These are phyloP conservation scores for Ophiosphaerella narmari DNA, from an alignment of 2,329 filamentous ascomycete species.

Conservation along the genomic window DNA sequence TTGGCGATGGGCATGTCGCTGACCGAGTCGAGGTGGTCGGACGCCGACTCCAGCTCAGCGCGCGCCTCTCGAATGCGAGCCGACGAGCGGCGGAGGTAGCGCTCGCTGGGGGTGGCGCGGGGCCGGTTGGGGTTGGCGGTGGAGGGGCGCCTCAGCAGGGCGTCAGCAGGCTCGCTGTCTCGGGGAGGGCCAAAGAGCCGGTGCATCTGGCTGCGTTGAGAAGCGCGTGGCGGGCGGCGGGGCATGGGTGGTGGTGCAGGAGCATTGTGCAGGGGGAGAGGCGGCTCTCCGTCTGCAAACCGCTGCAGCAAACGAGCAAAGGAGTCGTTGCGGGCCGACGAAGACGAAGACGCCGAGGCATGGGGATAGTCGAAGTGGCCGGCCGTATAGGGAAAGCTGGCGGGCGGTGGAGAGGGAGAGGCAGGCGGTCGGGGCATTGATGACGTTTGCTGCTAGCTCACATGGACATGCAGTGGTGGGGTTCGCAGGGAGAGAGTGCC, in stretches of 20 bases:
- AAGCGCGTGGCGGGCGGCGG: slow-evolving; percentile 10
- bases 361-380: slow-evolving; percentile 54
- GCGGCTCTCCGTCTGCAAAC: slow-evolving; percentile 12
- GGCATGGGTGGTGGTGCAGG: slow-evolving; percentile 1
- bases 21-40: slow-evolving; percentile 28
- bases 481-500: background rate
- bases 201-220: slow-evolving; percentile 22
- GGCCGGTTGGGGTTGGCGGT: slow-evolving; percentile 33
- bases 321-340: background rate
- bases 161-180: slow-evolving; percentile 19
- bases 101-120: slow-evolving; percentile 41
- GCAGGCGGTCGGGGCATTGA: slow-evolving; percentile 37
- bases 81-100: slow-evolving; percentile 41
- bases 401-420: slow-evolving; percentile 33
- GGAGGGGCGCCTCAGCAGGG: slow-evolving; percentile 18
- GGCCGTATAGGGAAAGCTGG: slow-evolving; percentile 39
- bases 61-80: slow-evolving; percentile 35
- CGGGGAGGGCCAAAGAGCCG: slow-evolving; percentile 27
- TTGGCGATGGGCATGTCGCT: slow-evolving; percentile 24
- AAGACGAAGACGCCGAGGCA: slow-evolving; percentile 39
- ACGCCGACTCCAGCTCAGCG: slow-evolving; percentile 25
- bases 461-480: slow-evolving; percentile 8
- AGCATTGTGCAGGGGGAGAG: slow-evolving; percentile 10
- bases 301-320: slow-evolving; percentile 12
- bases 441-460: slow-evolving; percentile 28